Evolutionary conservation across 805 yeast species (phyloP).

Genomic region (Maudiozyma bulderi): DNA sequence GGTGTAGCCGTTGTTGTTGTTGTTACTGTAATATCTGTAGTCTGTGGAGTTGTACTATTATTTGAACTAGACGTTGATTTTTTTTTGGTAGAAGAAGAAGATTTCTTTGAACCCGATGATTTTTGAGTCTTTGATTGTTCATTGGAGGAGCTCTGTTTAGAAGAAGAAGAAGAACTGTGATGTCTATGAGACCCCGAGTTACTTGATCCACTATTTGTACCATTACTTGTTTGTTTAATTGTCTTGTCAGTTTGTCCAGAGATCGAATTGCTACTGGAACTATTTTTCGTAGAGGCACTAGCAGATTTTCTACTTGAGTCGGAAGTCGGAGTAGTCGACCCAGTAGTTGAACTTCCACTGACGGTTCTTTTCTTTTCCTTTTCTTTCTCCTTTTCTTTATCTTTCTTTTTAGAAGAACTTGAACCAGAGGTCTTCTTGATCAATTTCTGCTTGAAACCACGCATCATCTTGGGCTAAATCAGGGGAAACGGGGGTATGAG

Average conservation of each 20-base stretch:
- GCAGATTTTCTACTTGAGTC: conserved; percentile 1
- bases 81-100: not conserved
- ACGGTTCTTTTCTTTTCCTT: conserved; percentile 14
- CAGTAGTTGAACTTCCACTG: conserved; percentile 1
- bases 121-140: not conserved
- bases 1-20: not conserved
- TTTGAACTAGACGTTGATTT: not conserved
- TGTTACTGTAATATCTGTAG: not conserved
- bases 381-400: conserved; percentile 36
- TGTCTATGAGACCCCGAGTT: not conserved
- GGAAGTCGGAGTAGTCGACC: not conserved
- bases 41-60: not conserved
- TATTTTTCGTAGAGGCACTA: conserved; percentile 1
- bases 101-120: not conserved
- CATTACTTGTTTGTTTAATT: not conserved
- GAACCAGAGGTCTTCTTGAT: conserved; percentile 24
- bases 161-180: not conserved
- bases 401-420: conserved; percentile 30
- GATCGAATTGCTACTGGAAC: not conserved
- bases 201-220: not conserved
- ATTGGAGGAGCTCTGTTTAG: not conserved
- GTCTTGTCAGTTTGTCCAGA: too few relatives aligned
- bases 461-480: conserved; percentile 48
- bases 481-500: not conserved
- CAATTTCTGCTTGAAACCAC: conserved; percentile 55